A percentile compares a stretch with the other conserved stretches of the same genome.
Conservation (phyloP, 1,284 basidiomycete species). For the Garcileccinum viscosum region DNA sequence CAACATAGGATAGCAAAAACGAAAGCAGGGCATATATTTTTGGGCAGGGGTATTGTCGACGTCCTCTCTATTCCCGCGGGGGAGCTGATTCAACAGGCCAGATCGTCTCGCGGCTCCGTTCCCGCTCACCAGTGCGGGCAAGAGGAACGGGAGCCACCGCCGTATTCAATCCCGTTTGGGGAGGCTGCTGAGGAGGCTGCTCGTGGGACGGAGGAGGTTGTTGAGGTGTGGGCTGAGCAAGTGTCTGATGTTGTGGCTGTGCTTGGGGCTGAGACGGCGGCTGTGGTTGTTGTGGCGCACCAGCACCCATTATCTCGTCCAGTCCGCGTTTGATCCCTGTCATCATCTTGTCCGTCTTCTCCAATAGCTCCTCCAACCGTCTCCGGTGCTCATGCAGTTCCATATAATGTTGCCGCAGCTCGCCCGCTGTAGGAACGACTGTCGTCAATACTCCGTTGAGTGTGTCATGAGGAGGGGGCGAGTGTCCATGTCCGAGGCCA, state of each 20-base stretch:
- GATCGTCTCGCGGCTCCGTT: constrained; percentile 37
- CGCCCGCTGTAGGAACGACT: constrained; percentile 58
- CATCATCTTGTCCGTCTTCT: constrained; percentile 76
- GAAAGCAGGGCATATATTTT: constrained; percentile 34
- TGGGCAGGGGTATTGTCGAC: constrained; percentile 17
- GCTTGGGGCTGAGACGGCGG: constrained; percentile 26
- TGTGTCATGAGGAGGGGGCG: constrained; percentile 41
- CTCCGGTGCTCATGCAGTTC: constrained; percentile 66
- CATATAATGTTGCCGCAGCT: constrained; percentile 73
- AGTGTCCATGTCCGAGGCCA: constrained; percentile 37
- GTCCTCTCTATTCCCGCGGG: constrained; percentile 31
- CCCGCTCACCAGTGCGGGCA: constrained; percentile 33
- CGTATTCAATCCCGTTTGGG: constrained; percentile 22
- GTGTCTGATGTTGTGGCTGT: constrained; percentile 31
- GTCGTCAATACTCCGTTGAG: constrained; percentile 41
- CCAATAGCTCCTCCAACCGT: constrained; percentile 71
- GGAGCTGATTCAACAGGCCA: constrained; percentile 39
- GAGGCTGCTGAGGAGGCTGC: constrained; percentile 33
- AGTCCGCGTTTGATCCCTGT: constrained; percentile 70
- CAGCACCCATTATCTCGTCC: constrained; percentile 65
- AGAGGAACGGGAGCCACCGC: constrained; percentile 27
- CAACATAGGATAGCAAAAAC: constrained; percentile 35
- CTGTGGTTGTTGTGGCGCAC: constrained; percentile 26
- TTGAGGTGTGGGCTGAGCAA: constrained; percentile 29
- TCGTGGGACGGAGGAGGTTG: constrained; percentile 33